Evolutionary conservation across 352 stramenopile genomes (phyloP).

Genomic region (Phytophthora ramorum): DNA sequence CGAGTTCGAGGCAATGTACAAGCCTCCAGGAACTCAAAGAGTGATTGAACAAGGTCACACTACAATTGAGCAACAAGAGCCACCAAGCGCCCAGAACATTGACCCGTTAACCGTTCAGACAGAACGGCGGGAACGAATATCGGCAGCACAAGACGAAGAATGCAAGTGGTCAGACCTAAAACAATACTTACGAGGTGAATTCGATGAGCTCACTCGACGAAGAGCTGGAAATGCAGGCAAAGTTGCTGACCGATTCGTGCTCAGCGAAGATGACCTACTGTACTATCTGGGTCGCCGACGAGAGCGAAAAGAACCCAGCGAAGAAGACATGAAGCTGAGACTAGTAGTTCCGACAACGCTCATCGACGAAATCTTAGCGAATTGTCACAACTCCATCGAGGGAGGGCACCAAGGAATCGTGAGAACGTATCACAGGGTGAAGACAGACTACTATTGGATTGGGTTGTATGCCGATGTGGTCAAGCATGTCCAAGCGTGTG

Average conservation of each 20-base stretch:
- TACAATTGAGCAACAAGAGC: no score
- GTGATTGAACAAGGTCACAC: background rate
- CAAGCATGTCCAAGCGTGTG: conserved; percentile 3
- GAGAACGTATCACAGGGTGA: conserved; percentile 6
- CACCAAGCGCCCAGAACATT: background rate
- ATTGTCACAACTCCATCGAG: conserved; percentile 10
- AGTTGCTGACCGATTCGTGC: conserved; percentile 4
- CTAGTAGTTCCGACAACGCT: conserved; percentile 10
- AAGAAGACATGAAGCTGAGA: background rate
- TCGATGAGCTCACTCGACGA: background rate
- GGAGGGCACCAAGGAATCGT: background rate
- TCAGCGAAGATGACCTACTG: conserved; percentile 3
- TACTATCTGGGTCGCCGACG: background rate
- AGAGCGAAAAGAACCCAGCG: background rate
- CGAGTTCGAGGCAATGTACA: no score
- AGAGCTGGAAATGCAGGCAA: background rate
- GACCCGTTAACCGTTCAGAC: conserved; percentile 7
- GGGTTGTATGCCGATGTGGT: conserved; percentile 10
- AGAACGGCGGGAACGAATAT: conserved; percentile 1
- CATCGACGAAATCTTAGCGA: conserved; percentile 9
- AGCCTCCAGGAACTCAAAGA: background rate
- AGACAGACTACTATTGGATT: conserved; percentile 10
- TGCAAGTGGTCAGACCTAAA: conserved; percentile 6
- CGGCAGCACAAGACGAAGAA: conserved; percentile 7
- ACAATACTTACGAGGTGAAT: background rate